These are phyloP conservation scores for Cryphonectria radicalis DNA, from an alignment of 2,329 filamentous ascomycete genomes.

Conservation along the genomic window DNA sequence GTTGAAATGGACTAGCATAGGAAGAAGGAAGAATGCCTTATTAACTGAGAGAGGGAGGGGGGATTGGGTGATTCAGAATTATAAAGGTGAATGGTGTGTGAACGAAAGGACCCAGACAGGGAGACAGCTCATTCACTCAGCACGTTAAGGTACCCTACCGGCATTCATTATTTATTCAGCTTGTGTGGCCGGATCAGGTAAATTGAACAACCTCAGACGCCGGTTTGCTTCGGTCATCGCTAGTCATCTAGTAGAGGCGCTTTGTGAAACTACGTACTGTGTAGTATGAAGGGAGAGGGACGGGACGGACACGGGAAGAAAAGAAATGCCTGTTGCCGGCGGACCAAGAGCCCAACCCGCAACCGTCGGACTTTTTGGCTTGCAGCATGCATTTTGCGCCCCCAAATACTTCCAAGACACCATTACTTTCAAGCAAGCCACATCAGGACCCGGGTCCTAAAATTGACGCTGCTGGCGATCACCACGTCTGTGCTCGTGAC, in stretches of 20 bases:
- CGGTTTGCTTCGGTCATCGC: not conserved
- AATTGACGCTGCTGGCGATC: not conserved
- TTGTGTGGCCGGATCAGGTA: not conserved
- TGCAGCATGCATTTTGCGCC: not conserved
- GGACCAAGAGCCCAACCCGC: not conserved
- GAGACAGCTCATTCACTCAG: not conserved
- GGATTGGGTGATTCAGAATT: not conserved
- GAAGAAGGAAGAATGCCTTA: not conserved
- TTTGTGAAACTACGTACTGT: not conserved
- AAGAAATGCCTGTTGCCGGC: conserved; percentile 1
- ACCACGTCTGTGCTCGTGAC: not conserved
- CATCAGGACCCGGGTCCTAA: not conserved
- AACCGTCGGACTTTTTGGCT: not conserved
- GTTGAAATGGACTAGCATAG: not conserved
- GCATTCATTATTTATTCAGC: not conserved
- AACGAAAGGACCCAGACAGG: not conserved
- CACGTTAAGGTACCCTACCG: not conserved
- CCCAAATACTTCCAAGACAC: not conserved
- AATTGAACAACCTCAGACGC: not conserved
- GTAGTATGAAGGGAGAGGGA: not conserved
- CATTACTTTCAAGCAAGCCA: not conserved
- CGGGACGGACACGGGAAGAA: conserved; percentile 2
- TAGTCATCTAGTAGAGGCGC: not conserved
- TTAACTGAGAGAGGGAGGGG: not conserved
- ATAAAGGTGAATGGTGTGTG: not conserved